Percentiles rank a stretch among this genome's conserved stretches.
Evolutionary conservation across 495 filamentous ascomycete genomes (phyloP).

Genomic region (Extremus antarcticus): DNA sequence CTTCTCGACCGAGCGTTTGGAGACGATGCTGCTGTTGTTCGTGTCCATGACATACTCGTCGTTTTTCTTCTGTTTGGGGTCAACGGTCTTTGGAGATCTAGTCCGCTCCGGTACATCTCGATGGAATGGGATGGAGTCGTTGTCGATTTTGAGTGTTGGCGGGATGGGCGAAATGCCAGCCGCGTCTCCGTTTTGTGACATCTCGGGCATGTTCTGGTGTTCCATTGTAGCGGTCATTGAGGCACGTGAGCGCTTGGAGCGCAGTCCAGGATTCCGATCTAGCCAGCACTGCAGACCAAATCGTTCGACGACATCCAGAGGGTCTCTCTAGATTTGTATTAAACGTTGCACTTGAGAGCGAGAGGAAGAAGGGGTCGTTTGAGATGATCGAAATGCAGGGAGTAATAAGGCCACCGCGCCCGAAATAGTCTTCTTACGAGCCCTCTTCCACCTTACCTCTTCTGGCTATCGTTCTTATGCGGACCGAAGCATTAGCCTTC

Average conservation of each 20-base stretch:
- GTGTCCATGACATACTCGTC: constrained; percentile 45
- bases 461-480: no score
- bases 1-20: constrained; percentile 77
- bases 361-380: no score
- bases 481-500: no score
- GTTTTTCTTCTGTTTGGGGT: constrained; percentile 12
- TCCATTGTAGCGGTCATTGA: neutral
- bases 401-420: no score
- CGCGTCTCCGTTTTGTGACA: neutral
- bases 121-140: constrained; percentile 1
- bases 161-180: neutral
- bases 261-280: no score
- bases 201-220: neutral
- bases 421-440: no score
- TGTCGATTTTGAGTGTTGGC: neutral
- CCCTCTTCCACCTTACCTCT: no score
- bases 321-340: no score
- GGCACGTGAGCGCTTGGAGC: neutral
- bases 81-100: neutral
- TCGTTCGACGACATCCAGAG: neutral
- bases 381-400: no score
- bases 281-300: no score
- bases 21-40: constrained; percentile 81
- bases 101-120: neutral
- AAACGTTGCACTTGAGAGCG: no score